Percentiles rank a stretch among this genome's conserved stretches.
Conservation (phyloP, 2,329 filamentous ascomycete genomes). For the Zalaria sp. region DNA sequence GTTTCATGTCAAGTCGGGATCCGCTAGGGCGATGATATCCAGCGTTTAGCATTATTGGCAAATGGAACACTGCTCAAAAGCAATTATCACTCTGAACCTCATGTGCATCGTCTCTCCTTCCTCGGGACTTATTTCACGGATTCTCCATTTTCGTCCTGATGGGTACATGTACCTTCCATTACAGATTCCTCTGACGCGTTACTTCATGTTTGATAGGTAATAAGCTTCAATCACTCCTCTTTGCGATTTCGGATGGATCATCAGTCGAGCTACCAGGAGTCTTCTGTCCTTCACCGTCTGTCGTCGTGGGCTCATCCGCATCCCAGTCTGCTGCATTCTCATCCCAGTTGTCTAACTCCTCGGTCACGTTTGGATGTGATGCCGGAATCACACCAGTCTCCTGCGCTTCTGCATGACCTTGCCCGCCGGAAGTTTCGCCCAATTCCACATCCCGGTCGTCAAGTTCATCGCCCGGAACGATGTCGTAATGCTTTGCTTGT, state of each 20-base stretch:
- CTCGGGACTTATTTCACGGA: too few relatives aligned
- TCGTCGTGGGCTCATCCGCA: slow-evolving; percentile 31
- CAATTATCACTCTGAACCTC: too few relatives aligned
- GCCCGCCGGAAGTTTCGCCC: slow-evolving; percentile 38
- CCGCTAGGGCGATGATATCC: neutral
- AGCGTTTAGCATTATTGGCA: neutral
- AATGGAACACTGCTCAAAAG: neutral
- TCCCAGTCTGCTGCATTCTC: slow-evolving; percentile 66
- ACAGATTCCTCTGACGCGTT: too few relatives aligned
- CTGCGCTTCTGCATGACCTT: slow-evolving; percentile 9
- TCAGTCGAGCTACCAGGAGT: slow-evolving; percentile 9
- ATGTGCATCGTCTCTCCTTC: too few relatives aligned
- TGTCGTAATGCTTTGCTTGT: slow-evolving; percentile 55
- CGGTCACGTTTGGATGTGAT: slow-evolving; percentile 54
- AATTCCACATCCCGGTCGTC: slow-evolving; percentile 57
- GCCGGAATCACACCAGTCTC: slow-evolving; percentile 26
- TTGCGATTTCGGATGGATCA: slow-evolving; percentile 22
- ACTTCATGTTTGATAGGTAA: too few relatives aligned
- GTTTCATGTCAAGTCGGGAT: neutral
- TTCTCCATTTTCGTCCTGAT: too few relatives aligned
- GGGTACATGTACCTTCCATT: too few relatives aligned
- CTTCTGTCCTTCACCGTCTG: slow-evolving; percentile 13
- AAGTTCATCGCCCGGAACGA: slow-evolving; percentile 48
- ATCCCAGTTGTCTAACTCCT: slow-evolving; percentile 88
- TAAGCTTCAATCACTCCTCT: slow-evolving; percentile 22